Percentiles rank a stretch among this genome's conserved stretches.
Evolutionary conservation across 2,329 filamentous ascomycete species (phyloP).

Genomic region (Exophiala calicioides): DNA sequence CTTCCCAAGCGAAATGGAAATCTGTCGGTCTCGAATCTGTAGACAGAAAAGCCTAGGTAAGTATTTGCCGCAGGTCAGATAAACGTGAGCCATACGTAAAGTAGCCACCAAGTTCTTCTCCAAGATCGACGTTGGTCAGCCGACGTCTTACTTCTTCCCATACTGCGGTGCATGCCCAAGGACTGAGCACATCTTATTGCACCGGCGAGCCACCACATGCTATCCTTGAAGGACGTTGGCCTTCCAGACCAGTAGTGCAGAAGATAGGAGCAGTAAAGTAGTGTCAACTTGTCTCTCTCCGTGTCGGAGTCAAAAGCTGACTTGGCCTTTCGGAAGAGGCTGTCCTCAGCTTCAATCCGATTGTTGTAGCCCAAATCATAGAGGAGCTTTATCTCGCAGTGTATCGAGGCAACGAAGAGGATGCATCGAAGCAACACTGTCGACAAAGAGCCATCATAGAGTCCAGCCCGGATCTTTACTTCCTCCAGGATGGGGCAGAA

Average conservation of each 20-base stretch:
- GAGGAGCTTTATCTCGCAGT: constrained; percentile 53
- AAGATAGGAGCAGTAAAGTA: constrained; percentile 56
- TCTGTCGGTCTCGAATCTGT: constrained; percentile 51
- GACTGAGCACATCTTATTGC: constrained; percentile 54
- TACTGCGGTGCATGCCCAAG: constrained; percentile 7
- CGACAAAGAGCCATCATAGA: constrained; percentile 48
- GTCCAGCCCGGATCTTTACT: constrained; percentile 43
- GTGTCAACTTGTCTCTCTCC: constrained; percentile 53
- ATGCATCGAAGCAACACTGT: constrained; percentile 55
- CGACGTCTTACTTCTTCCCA: constrained; percentile 6
- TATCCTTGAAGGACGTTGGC: constrained; percentile 51
- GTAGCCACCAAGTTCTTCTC: constrained; percentile 57
- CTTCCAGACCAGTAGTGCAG: constrained; percentile 59
- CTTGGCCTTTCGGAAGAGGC: constrained; percentile 54
- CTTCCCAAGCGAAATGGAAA: constrained; percentile 39
- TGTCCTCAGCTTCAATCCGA: constrained; percentile 52
- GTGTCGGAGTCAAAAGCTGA: constrained; percentile 57
- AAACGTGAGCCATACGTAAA: constrained; percentile 42
- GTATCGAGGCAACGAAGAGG: constrained; percentile 57
- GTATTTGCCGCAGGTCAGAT: not conserved
- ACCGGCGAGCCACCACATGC: constrained; percentile 53
- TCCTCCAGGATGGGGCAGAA: constrained; percentile 57
- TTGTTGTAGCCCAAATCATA: constrained; percentile 49
- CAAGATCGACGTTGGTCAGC: constrained; percentile 42
- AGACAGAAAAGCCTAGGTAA: not conserved